These are phyloP conservation scores for Eucalyptus erythrocorys DNA, from an alignment of 345 rosid species.

Conservation along the genomic window DNA sequence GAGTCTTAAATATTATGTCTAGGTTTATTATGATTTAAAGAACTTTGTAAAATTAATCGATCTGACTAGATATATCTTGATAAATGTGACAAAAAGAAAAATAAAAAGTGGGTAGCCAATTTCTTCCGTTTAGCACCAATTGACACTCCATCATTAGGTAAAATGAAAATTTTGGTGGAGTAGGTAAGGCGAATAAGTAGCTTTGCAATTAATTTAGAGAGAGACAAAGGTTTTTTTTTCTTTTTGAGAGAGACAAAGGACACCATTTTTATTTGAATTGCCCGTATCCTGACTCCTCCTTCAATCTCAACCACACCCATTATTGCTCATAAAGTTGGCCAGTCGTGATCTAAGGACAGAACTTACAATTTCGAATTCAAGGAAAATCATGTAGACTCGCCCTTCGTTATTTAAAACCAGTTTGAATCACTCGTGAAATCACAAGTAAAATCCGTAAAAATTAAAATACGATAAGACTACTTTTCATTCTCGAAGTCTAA, in stretches of 20 bases:
- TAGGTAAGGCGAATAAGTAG: neutral
- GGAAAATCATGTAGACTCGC: neutral
- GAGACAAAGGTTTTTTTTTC: neutral
- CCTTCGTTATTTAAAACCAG: neutral
- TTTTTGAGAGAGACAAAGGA: neutral
- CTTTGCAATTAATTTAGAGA: neutral
- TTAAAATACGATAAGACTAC: neutral
- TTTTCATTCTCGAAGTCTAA: neutral
- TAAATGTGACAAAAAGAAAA: neutral
- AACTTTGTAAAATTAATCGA: neutral
- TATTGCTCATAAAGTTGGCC: neutral
- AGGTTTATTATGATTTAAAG: accelerated
- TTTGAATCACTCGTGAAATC: neutral
- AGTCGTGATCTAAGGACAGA: neutral
- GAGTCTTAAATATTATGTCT: neutral
- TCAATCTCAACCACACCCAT: neutral
- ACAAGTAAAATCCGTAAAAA: neutral
- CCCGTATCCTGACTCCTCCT: neutral
- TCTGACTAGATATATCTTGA: accelerated
- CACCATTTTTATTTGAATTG: neutral
- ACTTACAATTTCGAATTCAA: neutral
- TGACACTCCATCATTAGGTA: neutral
- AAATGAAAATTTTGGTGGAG: neutral
- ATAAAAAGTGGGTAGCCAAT: neutral
- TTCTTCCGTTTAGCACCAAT: neutral